Evolutionary conservation across 305 asterid species (phyloP), one percentile per base, ranked within the genome.

Genomic region (Rubia tinctorum): DNA sequence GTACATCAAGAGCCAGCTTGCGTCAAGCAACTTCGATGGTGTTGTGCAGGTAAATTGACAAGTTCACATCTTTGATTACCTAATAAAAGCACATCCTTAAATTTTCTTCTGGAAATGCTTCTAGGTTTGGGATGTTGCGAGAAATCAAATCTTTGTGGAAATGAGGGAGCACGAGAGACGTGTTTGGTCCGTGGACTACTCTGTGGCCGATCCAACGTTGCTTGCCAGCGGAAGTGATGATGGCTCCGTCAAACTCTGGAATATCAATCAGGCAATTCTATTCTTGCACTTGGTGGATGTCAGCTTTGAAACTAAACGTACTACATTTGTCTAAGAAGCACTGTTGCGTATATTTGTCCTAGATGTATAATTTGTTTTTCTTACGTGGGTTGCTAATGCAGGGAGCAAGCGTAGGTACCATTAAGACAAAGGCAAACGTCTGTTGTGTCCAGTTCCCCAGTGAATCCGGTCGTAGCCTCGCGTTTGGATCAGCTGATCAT

Each of bases 211-310:
- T 72, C 99, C 99, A 30, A 89, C 97, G 39, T 73, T 92, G 95
- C 85, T 95, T 81, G 99, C 98, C 65, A 95, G 99, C 66, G 98
- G 99, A 64, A 91, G 99, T 61, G 98, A 95, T 68, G 99, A 95
- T 83, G 96, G 99, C 71, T 90, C 96, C 44, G 92, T 92, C 76
- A 95, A 95, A 89, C 98, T 95, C 79, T 95, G 99, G 99, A 95
- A 92, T 90, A 95, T 89, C 89, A 95, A 95, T 95, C 99, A 95
- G 99, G 99, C 96, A 95, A 92, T 89, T 89, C 82, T 95, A 86
- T 76, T 87, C 88, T 87, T 85, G 96, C 94, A 93, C 95, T 90
- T 91, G 93, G 86, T 85, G 95, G 89, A 86, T 93, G 90, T 93
- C 92, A 86, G 86, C 94, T 93, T 87, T 90, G 90, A 91, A 88